phyloP scores from a whole-genome alignment of 208 protist genomes.

The Trypanosoma platydactyli region DNA sequence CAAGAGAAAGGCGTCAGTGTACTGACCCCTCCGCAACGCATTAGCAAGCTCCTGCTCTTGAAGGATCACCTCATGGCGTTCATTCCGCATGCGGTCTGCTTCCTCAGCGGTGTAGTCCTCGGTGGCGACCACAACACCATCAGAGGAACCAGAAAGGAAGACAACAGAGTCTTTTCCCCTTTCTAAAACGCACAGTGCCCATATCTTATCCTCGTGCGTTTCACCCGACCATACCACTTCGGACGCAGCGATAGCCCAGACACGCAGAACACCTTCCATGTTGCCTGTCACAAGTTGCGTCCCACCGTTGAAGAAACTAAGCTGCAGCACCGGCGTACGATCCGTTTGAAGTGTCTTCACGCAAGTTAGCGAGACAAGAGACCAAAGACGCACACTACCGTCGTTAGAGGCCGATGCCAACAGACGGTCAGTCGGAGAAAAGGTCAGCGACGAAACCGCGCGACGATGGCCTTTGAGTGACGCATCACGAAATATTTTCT shows the following conservation, averaged over 20 bases:
- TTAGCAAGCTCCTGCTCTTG: constrained; percentile 89
- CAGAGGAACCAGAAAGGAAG: constrained; percentile 82
- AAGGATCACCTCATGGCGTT: constrained; percentile 63
- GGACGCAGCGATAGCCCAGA: constrained; percentile 82
- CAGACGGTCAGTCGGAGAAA: constrained; percentile 83
- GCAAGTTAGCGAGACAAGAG: constrained; percentile 76
- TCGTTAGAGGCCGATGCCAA: constrained; percentile 87
- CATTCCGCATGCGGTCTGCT: constrained; percentile 58
- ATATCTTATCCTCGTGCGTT: constrained; percentile 85
- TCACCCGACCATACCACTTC: constrained; percentile 82
- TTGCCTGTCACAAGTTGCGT: constrained; percentile 87
- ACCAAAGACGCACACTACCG: constrained; percentile 88
- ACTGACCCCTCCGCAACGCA: constrained; percentile 74
- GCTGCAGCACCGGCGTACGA: constrained; percentile 71
- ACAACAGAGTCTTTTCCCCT: constrained; percentile 35
- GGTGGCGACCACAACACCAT: constrained; percentile 80
- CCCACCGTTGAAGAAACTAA: constrained; percentile 86
- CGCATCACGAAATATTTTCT: constrained; percentile 75
- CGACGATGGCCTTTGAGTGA: constrained; percentile 85
- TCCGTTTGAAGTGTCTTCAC: constrained; percentile 87
- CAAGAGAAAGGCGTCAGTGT: constrained; percentile 75
- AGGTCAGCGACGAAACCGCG: constrained; percentile 72
- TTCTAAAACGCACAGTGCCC: constrained; percentile 72
- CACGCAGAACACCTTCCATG: constrained; percentile 88
- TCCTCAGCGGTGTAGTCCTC: constrained; percentile 92